These are phyloP conservation scores for Pyrenochaeta sp. DNA, from an alignment of 2,329 filamentous ascomycete genomes.

Conservation along the genomic window DNA sequence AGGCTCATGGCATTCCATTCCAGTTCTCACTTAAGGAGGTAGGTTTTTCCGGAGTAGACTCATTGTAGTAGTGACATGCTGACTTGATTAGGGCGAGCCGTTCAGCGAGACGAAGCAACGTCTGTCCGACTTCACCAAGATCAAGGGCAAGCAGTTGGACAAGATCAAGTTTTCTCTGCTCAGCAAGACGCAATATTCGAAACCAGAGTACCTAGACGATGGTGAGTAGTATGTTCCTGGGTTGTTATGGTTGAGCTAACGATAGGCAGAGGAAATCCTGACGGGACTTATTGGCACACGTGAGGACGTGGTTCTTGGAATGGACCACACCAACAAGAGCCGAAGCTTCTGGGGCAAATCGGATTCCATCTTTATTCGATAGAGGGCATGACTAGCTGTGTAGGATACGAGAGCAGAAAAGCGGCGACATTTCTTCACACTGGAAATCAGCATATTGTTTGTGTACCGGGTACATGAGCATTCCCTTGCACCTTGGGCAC, in stretches of 20 bases:
- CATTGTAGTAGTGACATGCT: slow-evolving; percentile 20
- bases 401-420: slow-evolving; percentile 31
- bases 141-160: slow-evolving; percentile 98
- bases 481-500: not conserved
- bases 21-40: slow-evolving; percentile 85
- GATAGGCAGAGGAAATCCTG: slow-evolving; percentile 53
- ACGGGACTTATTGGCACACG: slow-evolving; percentile 50
- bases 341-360: slow-evolving; percentile 66
- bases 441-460: slow-evolving; percentile 10
- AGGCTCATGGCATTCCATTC: slow-evolving; percentile 89
- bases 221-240: slow-evolving; percentile 66
- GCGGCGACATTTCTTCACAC: slow-evolving; percentile 7
- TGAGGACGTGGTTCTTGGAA: slow-evolving; percentile 55
- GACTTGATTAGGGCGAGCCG: slow-evolving; percentile 69
- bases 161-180: slow-evolving; percentile 93
- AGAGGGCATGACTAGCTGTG: slow-evolving; percentile 20
- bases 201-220: slow-evolving; percentile 83
- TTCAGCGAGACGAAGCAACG: slow-evolving; percentile 94
- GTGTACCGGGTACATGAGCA: too few relatives aligned
- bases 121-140: slow-evolving; percentile 88
- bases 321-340: slow-evolving; percentile 70
- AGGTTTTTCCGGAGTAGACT: too few relatives aligned
- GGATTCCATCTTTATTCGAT: slow-evolving; percentile 70
- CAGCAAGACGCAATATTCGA: slow-evolving; percentile 73
- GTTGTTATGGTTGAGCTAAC: slow-evolving; percentile 12